Evolutionary conservation across 2,329 filamentous ascomycete genomes (phyloP), one percentile per base, ranked within the genome.

Genomic region (Esteya vermicola): DNA sequence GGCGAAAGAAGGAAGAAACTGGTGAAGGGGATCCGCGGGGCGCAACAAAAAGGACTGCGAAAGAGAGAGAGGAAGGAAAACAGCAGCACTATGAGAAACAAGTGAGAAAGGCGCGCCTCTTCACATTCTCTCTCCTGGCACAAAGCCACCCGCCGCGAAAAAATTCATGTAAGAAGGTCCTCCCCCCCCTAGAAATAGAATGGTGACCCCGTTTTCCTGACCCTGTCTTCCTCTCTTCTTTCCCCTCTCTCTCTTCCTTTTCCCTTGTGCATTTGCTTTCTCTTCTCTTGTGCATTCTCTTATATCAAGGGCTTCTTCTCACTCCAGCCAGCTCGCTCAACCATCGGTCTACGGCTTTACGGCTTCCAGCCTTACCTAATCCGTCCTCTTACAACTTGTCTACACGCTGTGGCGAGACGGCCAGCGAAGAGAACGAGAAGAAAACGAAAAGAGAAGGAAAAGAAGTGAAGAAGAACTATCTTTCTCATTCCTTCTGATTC

Each of bases 1-100:
- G 39, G 43, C 40, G 25, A 41, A 36, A n/a, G n/a, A 43, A 34
- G 43, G 38, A 39, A 28, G 39, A 34, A 25, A 38, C 30, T 13
- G n/a, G 22, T 20, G 38, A 18, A 19, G 23, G n/a, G n/a, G 31
- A 20, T 26, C 13, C 26, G 36, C 23, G 32, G 36, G 26, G 36
- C 19, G 31, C 30, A 34, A 25, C 14, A 22, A 21, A 42, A 25
- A n/a, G 18, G 5, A 35, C 20, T 40, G 39, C 33, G 26, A 38
- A 34, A 40, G 39, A 38, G 34, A 22, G 34, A 31, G 35, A 42
- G 21, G 33, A 26, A 36, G 8, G 9, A 30, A 32, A 21, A 39
- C n/a, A n/a, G n/a, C n/a, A n/a, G n/a, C n/a, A n/a, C n/a, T n/a
- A n/a, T n/a, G n/a, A n/a, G n/a, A 20, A 21, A 27, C 21, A 12